phyloP scores from a whole-genome alignment of 1,139 yeast genomes.

The Zygosaccharomyces sapae region DNA sequence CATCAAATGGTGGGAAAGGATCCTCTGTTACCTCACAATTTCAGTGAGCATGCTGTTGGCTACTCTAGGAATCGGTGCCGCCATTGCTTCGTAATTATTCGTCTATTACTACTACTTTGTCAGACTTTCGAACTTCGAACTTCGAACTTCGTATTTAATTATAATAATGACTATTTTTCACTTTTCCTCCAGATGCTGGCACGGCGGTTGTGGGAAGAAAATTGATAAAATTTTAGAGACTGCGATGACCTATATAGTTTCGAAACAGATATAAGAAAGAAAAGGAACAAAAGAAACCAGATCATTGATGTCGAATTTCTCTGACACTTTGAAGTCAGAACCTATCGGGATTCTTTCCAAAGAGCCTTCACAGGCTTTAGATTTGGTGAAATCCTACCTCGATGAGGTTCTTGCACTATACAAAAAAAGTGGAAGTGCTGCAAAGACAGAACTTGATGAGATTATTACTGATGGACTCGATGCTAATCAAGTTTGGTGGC shows the following conservation, averaged over 20 bases:
- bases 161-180: background rate
- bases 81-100: slow-evolving; percentile 37
- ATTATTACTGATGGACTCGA: slow-evolving; percentile 82
- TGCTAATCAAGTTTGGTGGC: slow-evolving; percentile 94
- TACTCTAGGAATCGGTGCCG: slow-evolving; percentile 47
- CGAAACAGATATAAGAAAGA: background rate
- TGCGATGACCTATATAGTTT: slow-evolving; percentile 9
- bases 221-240: slow-evolving; percentile 4
- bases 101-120: background rate
- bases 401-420: slow-evolving; percentile 29
- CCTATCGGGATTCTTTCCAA: slow-evolving; percentile 25
- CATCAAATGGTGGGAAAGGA: slow-evolving; percentile 40
- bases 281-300: background rate
- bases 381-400: slow-evolving; percentile 27
- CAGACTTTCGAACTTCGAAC: background rate
- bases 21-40: slow-evolving; percentile 47
- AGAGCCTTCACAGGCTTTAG: slow-evolving; percentile 19
- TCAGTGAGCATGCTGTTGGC: slow-evolving; percentile 46
- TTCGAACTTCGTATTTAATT: slow-evolving; percentile 1
- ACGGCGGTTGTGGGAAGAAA: background rate
- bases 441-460: slow-evolving; percentile 72
- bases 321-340: slow-evolving; percentile 18
- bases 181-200: background rate
- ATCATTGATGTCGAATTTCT: slow-evolving; percentile 17
- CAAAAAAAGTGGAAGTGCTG: slow-evolving; percentile 29